Base-by-base conservation (phyloP, 495 filamentous ascomycete genomes). In the Tuber magnatum region DNA sequence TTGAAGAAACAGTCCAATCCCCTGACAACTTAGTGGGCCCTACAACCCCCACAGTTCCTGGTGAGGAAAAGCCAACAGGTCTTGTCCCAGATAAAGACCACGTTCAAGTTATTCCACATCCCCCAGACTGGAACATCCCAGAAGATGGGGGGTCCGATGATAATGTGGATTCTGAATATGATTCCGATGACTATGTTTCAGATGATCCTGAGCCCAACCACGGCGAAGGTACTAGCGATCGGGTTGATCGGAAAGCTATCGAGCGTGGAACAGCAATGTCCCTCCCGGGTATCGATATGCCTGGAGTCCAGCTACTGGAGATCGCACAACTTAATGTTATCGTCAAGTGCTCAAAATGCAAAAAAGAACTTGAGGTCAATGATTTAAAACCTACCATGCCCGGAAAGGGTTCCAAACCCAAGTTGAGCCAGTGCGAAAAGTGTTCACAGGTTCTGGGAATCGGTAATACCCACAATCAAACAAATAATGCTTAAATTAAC, bases 311-410 rank as follows among this genome's bases (percentile, higher is more conserved):
- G 80, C 84, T 97, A 2, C 86, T 97, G 46, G 91, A 97, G 77
- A 83, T 97, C 5, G 83, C 87, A 0, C 85, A 87, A 20, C 85
- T 96, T n/a, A 90, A 86, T 65, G 85, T 96, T 73, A 91, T 87
- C 1, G 84, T 95, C 72, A 94, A 94, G 81, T 97, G 94, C 84
- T 89, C 91, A 44, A 88, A 93, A 56, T 97, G 94, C 86, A 95
- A 93, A 83, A 91, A 91, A 56, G 81, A 86, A 3, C 89, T 89
- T 82, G 93, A 97, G 75, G 84, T 94, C 32, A 88, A 87, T 61
- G 90, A 89, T 42, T 85, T 97, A 20, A 88, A 87, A 28, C 84
- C 86, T 42, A 83, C 84, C 12, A 70, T 74, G 44, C 81, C 84
- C 72, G 84, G 82, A 42, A 71, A 78, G 24, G 81, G 84, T 71